Evolutionary conservation across 768 basidiomycete species (phyloP), one percentile per base, ranked within the genome.

Genomic region (Lactifluus pinguis): DNA sequence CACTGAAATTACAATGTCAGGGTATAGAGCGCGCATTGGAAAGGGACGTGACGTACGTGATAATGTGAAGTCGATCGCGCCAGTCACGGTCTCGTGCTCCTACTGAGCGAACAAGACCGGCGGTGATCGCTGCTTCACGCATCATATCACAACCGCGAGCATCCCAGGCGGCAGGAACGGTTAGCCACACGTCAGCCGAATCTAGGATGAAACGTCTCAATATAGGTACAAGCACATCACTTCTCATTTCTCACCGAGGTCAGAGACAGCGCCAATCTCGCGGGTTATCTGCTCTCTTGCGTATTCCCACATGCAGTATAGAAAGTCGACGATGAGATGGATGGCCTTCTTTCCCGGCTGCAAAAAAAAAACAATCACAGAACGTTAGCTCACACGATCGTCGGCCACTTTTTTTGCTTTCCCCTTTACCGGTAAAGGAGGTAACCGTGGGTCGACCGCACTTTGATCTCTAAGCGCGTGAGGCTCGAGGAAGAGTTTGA

Each of bases 161-260:
- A 69, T 94, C 91, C 92, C 91, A 94, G 19, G 91, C 92, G 14
- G 92, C 92, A 56, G 92, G 92, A 4, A 92, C 91, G 2, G 89
- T 92, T 58, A 94, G 74, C 79, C 87, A 87, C 6, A 93, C 88
- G 66, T 91, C 87, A 58, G 89, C 91, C 44, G 85, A 77, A 70
- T 89, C 92, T 92, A 67, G 51, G 36, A 53, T 48, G 19, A 25
- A 25, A 36, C 14, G 58, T 17, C 9, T 50, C 42, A 54, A 57
- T 42, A 38, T 19, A 55, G 58, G 32, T 53, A 45, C 54, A 41
- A 42, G n/a, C n/a, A n/a, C n/a, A n/a, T 19, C 17, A 25, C 50
- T 25, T 59, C 44, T 55, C 25, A 25, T 57, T 34, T 53, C 83
- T 63, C 68, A 92, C 89, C 87, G 58, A 93, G 77, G 74, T 93